Base-by-base conservation (phyloP, 345 rosid species). In the Fremontodendron californicum region DNA sequence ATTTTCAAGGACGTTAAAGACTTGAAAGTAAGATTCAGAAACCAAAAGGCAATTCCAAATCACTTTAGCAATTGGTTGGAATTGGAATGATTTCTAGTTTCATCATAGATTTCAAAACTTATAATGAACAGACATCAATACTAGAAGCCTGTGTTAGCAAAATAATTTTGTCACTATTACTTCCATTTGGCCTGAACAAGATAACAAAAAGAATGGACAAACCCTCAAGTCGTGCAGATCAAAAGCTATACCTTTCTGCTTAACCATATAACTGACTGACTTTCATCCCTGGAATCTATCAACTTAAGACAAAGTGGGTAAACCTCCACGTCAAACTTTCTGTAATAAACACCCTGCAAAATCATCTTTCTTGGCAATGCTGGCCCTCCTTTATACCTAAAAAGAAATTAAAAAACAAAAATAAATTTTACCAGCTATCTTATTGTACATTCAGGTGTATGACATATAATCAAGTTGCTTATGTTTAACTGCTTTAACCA, bases 371-470 rank as follows among this genome's bases (percentile, higher is more conserved):
- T 90, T 25, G 95, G 96, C 83, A 95, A 73, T 33, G 87, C 70
- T 46, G 99, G 98, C 16, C 98, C 99, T 79, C 99, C 98, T 73
- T 81, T 86, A 82, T 95, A 92, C 98, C 99, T 92, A 79, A 71
- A 78, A 60, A 13, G 40, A 65, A 48, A 54, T 19, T 27, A 15
- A 46, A 10, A 62, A 29, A 45, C 40, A 62, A 66, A 77, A 57
- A 51, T 5, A 37, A 75, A 29, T 29, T 12, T 61, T 33, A 62
- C 42, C 42, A 3, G 27, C 9, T 11, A 62, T n/a, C 19, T 19
- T 33, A 63, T 49, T 37, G 52, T 58, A 23, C 39, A 74, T 40
- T 71, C 27, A 23, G 52, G 46, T 23, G 33, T 16, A 23, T 9
- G 9, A 2, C 33, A 58, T 58, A 58, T 25, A 25, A 73, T 3